Base-by-base conservation (phyloP, 257 asterid genomes). In the Pogostemon cablin region DNA sequence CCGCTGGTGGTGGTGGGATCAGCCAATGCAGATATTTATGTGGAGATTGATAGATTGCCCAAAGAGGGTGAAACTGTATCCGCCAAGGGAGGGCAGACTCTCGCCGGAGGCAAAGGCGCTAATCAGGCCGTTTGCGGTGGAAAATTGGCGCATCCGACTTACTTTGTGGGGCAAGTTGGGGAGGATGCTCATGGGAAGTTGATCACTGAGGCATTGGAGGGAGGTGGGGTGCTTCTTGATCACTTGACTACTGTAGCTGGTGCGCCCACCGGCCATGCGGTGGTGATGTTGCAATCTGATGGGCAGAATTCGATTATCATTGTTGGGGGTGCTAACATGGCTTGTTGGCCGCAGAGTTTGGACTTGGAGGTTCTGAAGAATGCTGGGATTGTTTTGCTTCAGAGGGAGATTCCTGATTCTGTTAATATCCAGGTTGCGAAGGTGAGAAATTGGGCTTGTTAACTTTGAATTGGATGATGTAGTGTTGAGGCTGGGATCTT, bases 21-120 rank as follows among this genome's bases (percentile, higher is more conserved):
- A 38, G 99, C 99, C 80, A 91, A 91, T 77, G 97, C 97, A 2
- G 96, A 93, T 63, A 87, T 93, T 6, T 93, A 89, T 59, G 96
- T 93, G 9, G 97, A 93, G 77, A 89, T 93, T 53, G 96, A 91
- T 15, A 80, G 99, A 59, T 76, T 93, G 6, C 99, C 96, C 2
- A 77, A 79, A 61, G 90, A 87, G 83, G 97, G 97, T 2, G 97
- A 93, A 80, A 93, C 97, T 4, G 66, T 93, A 1, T 86, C 96
- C 3, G 99, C 99, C 54, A 86, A 81, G 12, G 85, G 83, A 0
- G 97, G 96, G 5, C 89, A 86, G 53, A 89, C 96, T 2, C 76
- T 93, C 41, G 96, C 99, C 9, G 99, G 99, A 10, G 97, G 97
- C 0, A 93, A 93, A 69, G 99, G 99, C 59, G 97, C 99, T 0